Base-by-base conservation (phyloP, 83 land plant species). In the Picea abies region DNA sequence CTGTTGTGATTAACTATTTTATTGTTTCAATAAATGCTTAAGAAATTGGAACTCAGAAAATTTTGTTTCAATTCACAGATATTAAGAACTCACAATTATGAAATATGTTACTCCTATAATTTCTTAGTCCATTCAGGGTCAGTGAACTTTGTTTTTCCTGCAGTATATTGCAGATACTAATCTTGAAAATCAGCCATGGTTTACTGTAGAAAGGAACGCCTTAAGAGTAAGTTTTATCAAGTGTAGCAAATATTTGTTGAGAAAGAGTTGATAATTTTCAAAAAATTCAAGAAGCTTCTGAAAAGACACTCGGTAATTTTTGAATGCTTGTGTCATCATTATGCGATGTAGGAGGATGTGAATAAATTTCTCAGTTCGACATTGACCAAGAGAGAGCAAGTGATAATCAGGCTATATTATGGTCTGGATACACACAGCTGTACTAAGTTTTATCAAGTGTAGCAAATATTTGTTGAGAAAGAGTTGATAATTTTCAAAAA, bases 101-200 rank as follows among this genome's bases (percentile, higher is more conserved):
- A 20, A 44, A 44, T 44, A 56, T 12, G 0, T 73, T 44, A 9
- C 25, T n/a, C 22, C 8, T 72, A 39, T 20, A 16, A 11, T 2
- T 25, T 78, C 37, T 23, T 78, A 3, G n/a, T 66, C 3, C 16
- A 3, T 66, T 66, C 26, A 66, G 8, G 25, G 72, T 80, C 52
- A 9, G 22, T 82, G 64, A 71, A 72, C 66, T 20, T 83, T 49
- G 41, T 84, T 69, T 12, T 67, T 41, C 62, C 72, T 65, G 81
- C 89, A 93, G 95, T 89, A 81, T 60, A 85, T 91, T 84, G 90
- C 90, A 75, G 95, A 93, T 82, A 85, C 47, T 58, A 81, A 83
- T 63, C 64, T 76, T 52, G 92, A 89, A 75, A 93, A 90, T 76
- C 81, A 84, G 23, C 95, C 93, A 63, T 91, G 93, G 93, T 86